Evolutionary conservation across 495 filamentous ascomycete species (phyloP).

Genomic region (Penicillium samsonianum): DNA sequence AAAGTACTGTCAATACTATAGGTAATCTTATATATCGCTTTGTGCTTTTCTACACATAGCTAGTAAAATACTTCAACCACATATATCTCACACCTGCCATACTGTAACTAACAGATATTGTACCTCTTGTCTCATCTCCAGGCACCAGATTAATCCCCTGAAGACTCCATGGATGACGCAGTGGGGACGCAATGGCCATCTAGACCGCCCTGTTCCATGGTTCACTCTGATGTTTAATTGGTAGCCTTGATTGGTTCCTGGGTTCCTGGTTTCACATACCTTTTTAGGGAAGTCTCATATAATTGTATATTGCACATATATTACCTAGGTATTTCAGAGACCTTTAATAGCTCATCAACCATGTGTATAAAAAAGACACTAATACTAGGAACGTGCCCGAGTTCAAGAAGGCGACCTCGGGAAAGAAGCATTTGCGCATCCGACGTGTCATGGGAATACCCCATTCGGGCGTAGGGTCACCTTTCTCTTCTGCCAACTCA

Average conservation of each 20-base stretch:
- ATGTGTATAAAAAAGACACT: no score
- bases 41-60: neutral
- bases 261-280: neutral
- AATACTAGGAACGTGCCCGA: no score
- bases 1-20: no score
- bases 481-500: neutral
- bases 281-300: neutral
- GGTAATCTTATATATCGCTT: neutral
- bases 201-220: constrained; percentile 39
- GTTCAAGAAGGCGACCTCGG: no score
- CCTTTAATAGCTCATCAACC: neutral
- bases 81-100: neutral
- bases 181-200: constrained; percentile 37
- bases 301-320: neutral
- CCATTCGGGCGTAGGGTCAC: no score
- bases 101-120: neutral
- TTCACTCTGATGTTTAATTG: constrained; percentile 19
- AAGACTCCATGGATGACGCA: constrained; percentile 28
- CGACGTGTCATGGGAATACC: no score
- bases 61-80: neutral
- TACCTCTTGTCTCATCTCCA: neutral
- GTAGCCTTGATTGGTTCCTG: constrained; percentile 1
- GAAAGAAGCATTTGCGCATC: no score
- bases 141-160: constrained; percentile 17
- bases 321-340: neutral